Evolutionary conservation across 2,329 filamentous ascomycete species (phyloP).

Genomic region (Periconia sp.): DNA sequence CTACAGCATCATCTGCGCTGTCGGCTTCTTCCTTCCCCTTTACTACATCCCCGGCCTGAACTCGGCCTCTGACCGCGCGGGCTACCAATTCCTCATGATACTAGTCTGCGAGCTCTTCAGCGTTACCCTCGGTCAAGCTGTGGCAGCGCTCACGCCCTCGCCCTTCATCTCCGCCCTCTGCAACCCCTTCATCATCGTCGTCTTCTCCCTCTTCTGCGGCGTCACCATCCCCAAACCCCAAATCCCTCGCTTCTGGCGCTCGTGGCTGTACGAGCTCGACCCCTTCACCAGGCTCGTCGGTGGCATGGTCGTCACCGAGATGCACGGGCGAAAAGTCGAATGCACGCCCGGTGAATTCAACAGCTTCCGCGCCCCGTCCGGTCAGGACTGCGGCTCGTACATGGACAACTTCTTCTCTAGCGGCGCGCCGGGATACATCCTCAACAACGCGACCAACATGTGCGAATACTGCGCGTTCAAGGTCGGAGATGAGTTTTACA

Average conservation of each 20-base stretch:
- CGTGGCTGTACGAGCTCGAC: slow-evolving; percentile 80
- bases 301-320: slow-evolving; percentile 76
- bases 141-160: slow-evolving; percentile 75
- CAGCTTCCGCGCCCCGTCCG: slow-evolving; percentile 65
- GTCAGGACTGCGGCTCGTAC: slow-evolving; percentile 71
- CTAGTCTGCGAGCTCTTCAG: slow-evolving; percentile 83
- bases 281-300: slow-evolving; percentile 81
- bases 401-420: slow-evolving; percentile 69
- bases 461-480: slow-evolving; percentile 84
- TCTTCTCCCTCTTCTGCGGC: slow-evolving; percentile 84
- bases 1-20: slow-evolving; percentile 77
- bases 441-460: slow-evolving; percentile 62
- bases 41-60: slow-evolving; percentile 84
- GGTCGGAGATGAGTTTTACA: slow-evolving; percentile 79
- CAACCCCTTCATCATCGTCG: slow-evolving; percentile 81
- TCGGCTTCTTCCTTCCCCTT: slow-evolving; percentile 77
- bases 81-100: slow-evolving; percentile 85
- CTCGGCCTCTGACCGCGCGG: slow-evolving; percentile 63
- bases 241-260: slow-evolving; percentile 77
- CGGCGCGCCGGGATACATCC: slow-evolving; percentile 73
- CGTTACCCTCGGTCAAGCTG: slow-evolving; percentile 72
- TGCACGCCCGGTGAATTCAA: slow-evolving; percentile 67
- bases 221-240: slow-evolving; percentile 77
- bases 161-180: slow-evolving; percentile 78
- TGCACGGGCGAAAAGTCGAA: slow-evolving; percentile 65